phyloP scores from a whole-genome alignment of 2,329 filamentous ascomycete species.

The Periconia sp. region DNA sequence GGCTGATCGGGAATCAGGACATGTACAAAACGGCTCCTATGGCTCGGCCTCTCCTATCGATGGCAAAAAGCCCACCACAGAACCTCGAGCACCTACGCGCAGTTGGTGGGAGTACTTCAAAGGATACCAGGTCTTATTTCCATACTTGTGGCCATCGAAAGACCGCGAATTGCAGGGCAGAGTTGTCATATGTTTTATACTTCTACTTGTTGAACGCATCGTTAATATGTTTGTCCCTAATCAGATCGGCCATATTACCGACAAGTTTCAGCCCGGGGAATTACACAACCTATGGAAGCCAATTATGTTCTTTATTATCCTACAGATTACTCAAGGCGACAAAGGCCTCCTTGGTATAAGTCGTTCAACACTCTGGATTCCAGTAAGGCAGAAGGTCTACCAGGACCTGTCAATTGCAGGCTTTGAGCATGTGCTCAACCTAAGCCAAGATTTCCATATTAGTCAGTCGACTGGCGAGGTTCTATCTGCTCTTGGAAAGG shows the following conservation, averaged over 20 bases:
- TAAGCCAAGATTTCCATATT: conserved; percentile 59
- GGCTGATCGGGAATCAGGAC: conserved; percentile 50
- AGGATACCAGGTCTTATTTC: conserved; percentile 54
- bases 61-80: conserved; percentile 56
- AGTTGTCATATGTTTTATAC: conserved; percentile 50
- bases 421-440: conserved; percentile 55
- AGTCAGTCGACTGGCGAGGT: conserved; percentile 61
- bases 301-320: conserved; percentile 53
- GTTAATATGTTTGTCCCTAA: conserved; percentile 54
- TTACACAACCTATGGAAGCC: conserved; percentile 52
- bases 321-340: conserved; percentile 56
- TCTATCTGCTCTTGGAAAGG: conserved; percentile 57
- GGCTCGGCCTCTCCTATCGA: conserved; percentile 54
- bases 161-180: conserved; percentile 50
- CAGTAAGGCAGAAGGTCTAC: conserved; percentile 54
- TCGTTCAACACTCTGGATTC: conserved; percentile 56
- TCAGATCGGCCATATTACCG: conserved; percentile 52
- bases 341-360: conserved; percentile 53
- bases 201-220: conserved; percentile 52
- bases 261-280: conserved; percentile 48
- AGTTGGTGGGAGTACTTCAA: conserved; percentile 56
- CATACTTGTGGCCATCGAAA: conserved; percentile 56
- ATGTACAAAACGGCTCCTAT: conserved; percentile 61
- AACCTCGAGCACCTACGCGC: too few species aligned
- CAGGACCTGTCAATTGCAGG: conserved; percentile 53